Base-by-base conservation (phyloP, 2,329 filamentous ascomycete genomes). In the Botrytis paeoniae region DNA sequence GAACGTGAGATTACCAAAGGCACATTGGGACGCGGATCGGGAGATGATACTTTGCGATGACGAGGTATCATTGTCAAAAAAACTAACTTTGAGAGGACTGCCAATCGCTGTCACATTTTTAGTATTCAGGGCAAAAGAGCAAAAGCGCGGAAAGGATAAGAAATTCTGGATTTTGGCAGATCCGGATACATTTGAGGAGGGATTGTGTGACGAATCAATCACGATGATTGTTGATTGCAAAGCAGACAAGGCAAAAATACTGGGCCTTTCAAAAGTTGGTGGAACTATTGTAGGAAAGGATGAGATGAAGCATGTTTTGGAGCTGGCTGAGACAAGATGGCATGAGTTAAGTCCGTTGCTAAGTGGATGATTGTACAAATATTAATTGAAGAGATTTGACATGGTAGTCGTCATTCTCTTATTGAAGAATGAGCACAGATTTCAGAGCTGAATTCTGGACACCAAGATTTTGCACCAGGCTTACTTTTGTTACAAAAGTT, bases 151-250 rank as follows among this genome's bases (percentile, higher is more conserved):
- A 81, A 87, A 85, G 81, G 88, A 87, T 80, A 85, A 85, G 41
- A 86, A 85, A 79, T 86, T 85, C 80, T 97, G 94, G 93, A 85
- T 98, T 4, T 83, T 99, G 73, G 89, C 92, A 10, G 96, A 99
- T 83, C 94, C 94, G 3, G 96, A 99, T 83, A 89, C 90, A 35
- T 91, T 97, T 77, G 96, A 99, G 84, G 96, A 98, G 84, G 89
- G 88, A 14, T 83, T 97, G 61, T 97, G 94, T 80, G 86, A 90
- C 75, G 96, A 99, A 85, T 87, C 83, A n/a, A 85, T 96, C n/a
- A 95, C 91, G 4, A 84, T 97, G 48, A 90, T 96, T 66, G 89
- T 97, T n/a, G 92, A 95, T 80, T 84, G 84, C 80, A 76, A 48
- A 74, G 83, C 81, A 20, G 73, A 75, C 76, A 78, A 80, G n/a